phyloP scores from a whole-genome alignment of 1,139 yeast species.

The Nakaseomyces nivariensis region DNA sequence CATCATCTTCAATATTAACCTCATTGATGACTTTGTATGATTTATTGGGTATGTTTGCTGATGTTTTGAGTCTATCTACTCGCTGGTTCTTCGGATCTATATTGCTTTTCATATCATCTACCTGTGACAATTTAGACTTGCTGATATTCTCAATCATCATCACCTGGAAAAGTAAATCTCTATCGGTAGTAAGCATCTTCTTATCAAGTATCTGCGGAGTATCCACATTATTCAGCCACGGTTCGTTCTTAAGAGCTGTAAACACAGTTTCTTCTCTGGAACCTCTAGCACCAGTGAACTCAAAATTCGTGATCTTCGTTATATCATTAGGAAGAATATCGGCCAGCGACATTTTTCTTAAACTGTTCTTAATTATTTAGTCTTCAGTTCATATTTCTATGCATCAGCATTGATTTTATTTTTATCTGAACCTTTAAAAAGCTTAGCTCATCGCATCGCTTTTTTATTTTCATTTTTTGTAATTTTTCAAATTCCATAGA shows the following conservation, averaged over 20 bases:
- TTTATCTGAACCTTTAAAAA: too few species aligned
- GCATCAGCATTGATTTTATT: too few species aligned
- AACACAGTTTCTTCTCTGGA: conserved; percentile 13
- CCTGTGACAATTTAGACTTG: conserved; percentile 28
- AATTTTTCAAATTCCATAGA: too few species aligned
- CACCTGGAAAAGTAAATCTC: conserved; percentile 33
- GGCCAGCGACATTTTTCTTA: neutral
- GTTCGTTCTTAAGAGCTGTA: conserved; percentile 16
- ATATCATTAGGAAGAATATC: conserved; percentile 2
- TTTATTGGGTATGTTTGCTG: neutral
- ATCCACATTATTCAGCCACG: conserved; percentile 16
- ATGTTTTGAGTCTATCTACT: conserved; percentile 19
- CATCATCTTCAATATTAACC: conserved; percentile 18
- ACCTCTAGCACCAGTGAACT: conserved; percentile 2
- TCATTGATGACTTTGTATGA: conserved; percentile 14
- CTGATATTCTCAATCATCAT: conserved; percentile 33
- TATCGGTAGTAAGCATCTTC: conserved; percentile 13
- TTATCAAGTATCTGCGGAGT: conserved; percentile 11
- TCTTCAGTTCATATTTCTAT: too few species aligned
- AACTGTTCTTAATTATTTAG: neutral
- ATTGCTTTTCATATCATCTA: conserved; percentile 28
- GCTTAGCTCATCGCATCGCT: too few species aligned
- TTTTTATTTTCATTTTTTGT: too few species aligned
- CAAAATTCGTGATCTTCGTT: neutral
- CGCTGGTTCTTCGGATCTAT: conserved; percentile 25